Percentiles rank a stretch among this genome's conserved stretches.
phyloP scores from a whole-genome alignment of 208 protist species.

The Trypanosoma conorhini region DNA sequence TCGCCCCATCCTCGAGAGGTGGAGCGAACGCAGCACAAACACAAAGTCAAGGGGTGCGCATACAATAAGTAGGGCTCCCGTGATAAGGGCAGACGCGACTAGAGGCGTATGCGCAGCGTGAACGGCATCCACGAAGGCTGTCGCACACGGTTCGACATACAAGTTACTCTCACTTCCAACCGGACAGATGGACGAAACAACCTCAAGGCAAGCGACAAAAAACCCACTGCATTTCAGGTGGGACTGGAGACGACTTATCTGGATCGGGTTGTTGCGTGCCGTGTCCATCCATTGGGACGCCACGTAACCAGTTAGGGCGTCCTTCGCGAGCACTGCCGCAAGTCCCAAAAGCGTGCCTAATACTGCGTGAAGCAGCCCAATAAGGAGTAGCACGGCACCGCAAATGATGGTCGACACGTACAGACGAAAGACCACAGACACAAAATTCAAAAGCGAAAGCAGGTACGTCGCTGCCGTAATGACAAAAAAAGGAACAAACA shows the following conservation, averaged over 20 bases:
- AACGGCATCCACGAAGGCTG: slow-evolving; percentile 33
- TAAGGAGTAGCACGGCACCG: slow-evolving; percentile 29
- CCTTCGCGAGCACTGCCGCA: slow-evolving; percentile 27
- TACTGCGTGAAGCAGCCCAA: slow-evolving; percentile 36
- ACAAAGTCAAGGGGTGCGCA: slow-evolving; percentile 34
- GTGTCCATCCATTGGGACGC: slow-evolving; percentile 30
- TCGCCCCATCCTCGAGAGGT: slow-evolving; percentile 32
- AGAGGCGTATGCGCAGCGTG: slow-evolving; percentile 29
- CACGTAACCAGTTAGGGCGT: slow-evolving; percentile 22
- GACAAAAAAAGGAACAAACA: slow-evolving; percentile 33
- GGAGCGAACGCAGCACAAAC: slow-evolving; percentile 39
- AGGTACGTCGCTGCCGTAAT: slow-evolving; percentile 33
- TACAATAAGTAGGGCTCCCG: slow-evolving; percentile 35
- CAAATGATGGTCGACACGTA: slow-evolving; percentile 32
- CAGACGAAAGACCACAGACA: slow-evolving; percentile 38
- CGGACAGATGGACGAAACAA: slow-evolving; percentile 41
- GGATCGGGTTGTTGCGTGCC: slow-evolving; percentile 2
- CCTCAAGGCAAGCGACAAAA: slow-evolving; percentile 53
- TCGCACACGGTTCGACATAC: slow-evolving; percentile 40
- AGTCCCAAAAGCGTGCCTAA: slow-evolving; percentile 33
- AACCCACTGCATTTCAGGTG: slow-evolving; percentile 57
- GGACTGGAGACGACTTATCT: slow-evolving; percentile 41
- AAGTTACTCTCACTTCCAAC: slow-evolving; percentile 36
- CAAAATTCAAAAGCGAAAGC: slow-evolving; percentile 31
- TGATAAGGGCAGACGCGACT: slow-evolving; percentile 24